Conservation (phyloP, 768 basidiomycete genomes). For the Chalciporus pseudorubinellus region DNA sequence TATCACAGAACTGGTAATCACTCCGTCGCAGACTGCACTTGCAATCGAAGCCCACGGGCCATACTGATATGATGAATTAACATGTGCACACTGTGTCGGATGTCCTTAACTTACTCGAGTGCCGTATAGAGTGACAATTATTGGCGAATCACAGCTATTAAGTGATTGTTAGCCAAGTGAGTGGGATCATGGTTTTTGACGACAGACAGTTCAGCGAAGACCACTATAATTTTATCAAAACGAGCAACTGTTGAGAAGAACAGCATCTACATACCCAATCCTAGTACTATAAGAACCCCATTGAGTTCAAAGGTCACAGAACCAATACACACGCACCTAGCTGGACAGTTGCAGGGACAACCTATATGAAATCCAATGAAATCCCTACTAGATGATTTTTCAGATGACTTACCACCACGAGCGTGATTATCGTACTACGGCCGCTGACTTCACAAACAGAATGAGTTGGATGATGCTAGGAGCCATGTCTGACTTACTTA, state of each 20-base stretch:
- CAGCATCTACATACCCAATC: conserved; percentile 2
- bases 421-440: conserved; percentile 6
- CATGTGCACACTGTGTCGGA: background rate
- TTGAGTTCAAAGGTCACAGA: background rate
- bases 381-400: background rate
- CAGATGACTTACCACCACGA: conserved; percentile 11
- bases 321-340: conserved; percentile 2
- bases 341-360: conserved; percentile 6
- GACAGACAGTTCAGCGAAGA: conserved; percentile 2
- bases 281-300: conserved; percentile 3
- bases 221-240: background rate
- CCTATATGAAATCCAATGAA: background rate
- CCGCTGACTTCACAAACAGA: conserved; percentile 10
- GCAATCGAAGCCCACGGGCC: background rate
- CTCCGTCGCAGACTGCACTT: conserved; percentile 3
- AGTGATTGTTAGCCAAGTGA: background rate
- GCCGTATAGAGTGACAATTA: background rate
- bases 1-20: conserved; percentile 11
- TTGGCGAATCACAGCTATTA: background rate
- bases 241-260: no score
- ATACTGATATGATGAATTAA: background rate
- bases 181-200: background rate
- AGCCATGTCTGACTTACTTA: conserved; percentile 12
- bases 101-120: background rate
- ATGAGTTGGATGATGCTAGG: background rate